Evolutionary conservation across 1,284 basidiomycete genomes (phyloP).

Genomic region (Porogramme epimiltina): DNA sequence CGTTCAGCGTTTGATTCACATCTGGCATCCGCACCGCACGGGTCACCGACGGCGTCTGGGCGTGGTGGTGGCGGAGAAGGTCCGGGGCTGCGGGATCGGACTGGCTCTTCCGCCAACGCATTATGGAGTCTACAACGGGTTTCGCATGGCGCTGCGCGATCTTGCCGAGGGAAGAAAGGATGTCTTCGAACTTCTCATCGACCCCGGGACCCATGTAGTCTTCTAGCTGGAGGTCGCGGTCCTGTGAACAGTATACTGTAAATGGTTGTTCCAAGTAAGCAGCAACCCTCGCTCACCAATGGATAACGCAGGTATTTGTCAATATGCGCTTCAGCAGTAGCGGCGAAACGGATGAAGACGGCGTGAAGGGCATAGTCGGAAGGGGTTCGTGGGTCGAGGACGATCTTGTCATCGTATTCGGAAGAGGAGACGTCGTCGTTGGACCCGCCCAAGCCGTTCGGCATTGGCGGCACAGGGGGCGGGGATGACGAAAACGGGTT

Average conservation of each 20-base stretch:
- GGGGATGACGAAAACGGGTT: slow-evolving; percentile 55
- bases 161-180: slow-evolving; percentile 82
- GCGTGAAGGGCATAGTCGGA: slow-evolving; percentile 87
- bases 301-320: slow-evolving; percentile 69
- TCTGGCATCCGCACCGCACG: slow-evolving; percentile 51
- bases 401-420: slow-evolving; percentile 65
- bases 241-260: slow-evolving; percentile 40
- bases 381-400: slow-evolving; percentile 75
- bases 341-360: slow-evolving; percentile 83
- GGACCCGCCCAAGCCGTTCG: slow-evolving; percentile 51
- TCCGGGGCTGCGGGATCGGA: slow-evolving; percentile 64
- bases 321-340: slow-evolving; percentile 77
- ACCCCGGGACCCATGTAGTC: slow-evolving; percentile 70
- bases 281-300: slow-evolving; percentile 49
- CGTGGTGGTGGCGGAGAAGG: slow-evolving; percentile 50
- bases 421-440: slow-evolving; percentile 50
- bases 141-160: slow-evolving; percentile 86
- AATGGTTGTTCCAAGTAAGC: neutral
- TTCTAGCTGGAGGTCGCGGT: slow-evolving; percentile 66
- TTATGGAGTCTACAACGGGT: slow-evolving; percentile 84
- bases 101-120: slow-evolving; percentile 85
- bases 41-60: slow-evolving; percentile 43
- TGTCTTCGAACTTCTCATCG: slow-evolving; percentile 80
- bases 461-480: slow-evolving; percentile 76
- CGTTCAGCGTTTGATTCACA: slow-evolving; percentile 61